Conservation (phyloP, 805 yeast species). For the Kodamaea kaohsiungensis region DNA sequence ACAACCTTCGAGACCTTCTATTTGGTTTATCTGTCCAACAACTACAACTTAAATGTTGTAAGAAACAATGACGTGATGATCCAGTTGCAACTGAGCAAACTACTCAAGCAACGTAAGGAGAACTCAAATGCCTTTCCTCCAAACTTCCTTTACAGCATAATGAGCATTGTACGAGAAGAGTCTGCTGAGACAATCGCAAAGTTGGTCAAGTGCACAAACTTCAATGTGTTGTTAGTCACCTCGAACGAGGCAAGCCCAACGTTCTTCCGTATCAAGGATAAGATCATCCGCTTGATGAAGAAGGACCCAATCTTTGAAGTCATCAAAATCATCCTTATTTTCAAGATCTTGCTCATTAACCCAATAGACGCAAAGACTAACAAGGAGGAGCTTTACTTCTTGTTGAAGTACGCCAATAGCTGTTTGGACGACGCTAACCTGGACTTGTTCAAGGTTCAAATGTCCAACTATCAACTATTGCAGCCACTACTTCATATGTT, state of each 20-base stretch:
- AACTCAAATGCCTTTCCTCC: slow-evolving; percentile 12
- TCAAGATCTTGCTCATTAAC: slow-evolving; percentile 23
- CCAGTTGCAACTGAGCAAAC: slow-evolving; percentile 11
- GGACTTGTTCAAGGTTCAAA: slow-evolving; percentile 22
- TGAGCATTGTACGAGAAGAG: slow-evolving; percentile 10
- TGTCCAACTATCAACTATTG: slow-evolving; percentile 32
- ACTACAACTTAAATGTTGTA: slow-evolving; percentile 13
- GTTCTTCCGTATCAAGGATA: slow-evolving; percentile 8
- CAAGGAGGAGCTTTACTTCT: slow-evolving; percentile 19
- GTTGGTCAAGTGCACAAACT: slow-evolving; percentile 13
- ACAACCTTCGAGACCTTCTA: slow-evolving; percentile 28
- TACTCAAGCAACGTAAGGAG: slow-evolving; percentile 7
- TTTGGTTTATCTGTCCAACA: slow-evolving; percentile 16
- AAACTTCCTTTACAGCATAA: slow-evolving; percentile 12
- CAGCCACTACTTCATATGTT: slow-evolving; percentile 34
- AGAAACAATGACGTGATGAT: slow-evolving; percentile 16
- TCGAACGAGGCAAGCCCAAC: background rate
- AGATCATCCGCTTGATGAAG: slow-evolving; percentile 5
- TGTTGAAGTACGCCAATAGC: slow-evolving; percentile 18
- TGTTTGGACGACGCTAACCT: slow-evolving; percentile 11
- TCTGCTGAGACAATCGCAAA: slow-evolving; percentile 5
- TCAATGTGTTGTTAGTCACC: slow-evolving; percentile 9
- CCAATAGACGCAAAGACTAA: slow-evolving; percentile 17
- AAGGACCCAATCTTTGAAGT: slow-evolving; percentile 14
- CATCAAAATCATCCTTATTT: slow-evolving; percentile 18